Conservation (phyloP, 1,284 basidiomycete species). For the Agroathelia rolfsii region DNA sequence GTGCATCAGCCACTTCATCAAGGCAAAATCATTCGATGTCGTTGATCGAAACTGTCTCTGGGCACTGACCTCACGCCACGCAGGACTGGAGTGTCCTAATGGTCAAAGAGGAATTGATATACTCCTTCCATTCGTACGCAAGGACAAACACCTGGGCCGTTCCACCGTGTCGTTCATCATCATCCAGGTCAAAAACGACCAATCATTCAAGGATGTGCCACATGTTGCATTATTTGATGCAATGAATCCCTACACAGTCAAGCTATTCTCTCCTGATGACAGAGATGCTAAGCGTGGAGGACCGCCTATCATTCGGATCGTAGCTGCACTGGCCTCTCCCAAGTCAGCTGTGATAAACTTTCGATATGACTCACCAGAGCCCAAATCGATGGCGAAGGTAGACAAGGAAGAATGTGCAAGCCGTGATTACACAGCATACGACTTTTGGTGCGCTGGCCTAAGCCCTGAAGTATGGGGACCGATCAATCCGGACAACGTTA, state of each 20-base stretch:
- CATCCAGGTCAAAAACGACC: slow-evolving; percentile 20
- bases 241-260: slow-evolving; percentile 14
- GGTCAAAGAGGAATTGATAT: slow-evolving; percentile 15
- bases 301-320: slow-evolving; percentile 16
- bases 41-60: slow-evolving; percentile 14
- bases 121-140: slow-evolving; percentile 16
- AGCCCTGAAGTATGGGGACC: no score
- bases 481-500: no score
- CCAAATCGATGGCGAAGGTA: background rate
- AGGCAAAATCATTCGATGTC: slow-evolving; percentile 12
- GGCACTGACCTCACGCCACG: slow-evolving; percentile 16
- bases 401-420: no score
- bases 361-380: background rate
- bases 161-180: slow-evolving; percentile 16
- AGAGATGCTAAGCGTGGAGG: no score
- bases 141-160: slow-evolving; percentile 4
- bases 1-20: slow-evolving; percentile 22
- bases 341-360: background rate
- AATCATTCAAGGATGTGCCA: no score
- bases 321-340: slow-evolving; percentile 13
- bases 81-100: slow-evolving; percentile 16
- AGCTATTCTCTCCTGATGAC: slow-evolving; percentile 10
- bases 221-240: slow-evolving; percentile 13
- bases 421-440: slow-evolving; percentile 13
- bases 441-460: slow-evolving; percentile 15